Evolutionary conservation across 768 basidiomycete genomes (phyloP), one percentile per base, ranked within the genome.

Genomic region (Suillus subaureus): DNA sequence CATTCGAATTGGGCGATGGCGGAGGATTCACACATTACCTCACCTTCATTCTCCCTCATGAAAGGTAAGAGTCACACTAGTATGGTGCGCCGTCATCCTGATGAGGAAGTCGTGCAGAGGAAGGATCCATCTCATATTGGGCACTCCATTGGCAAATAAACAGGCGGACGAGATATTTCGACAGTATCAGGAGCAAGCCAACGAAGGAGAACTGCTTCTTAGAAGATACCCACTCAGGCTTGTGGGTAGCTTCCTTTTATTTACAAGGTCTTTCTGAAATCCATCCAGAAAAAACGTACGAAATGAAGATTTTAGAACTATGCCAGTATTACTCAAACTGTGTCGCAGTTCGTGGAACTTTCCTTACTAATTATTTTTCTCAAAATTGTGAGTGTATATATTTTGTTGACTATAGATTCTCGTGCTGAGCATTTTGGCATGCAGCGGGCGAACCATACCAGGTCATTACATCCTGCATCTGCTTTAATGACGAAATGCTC

Each of bases 351-450:
- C 86, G 91, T 49, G 92, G 92, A 8, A 74, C 82, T 4, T 76
- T 93, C 4, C 77, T 94, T 58, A 89, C 92, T 6, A 90, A 91
- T 70, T 94, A 94, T 71, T 94, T 94, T 70, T 93, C 92, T 16
- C 92, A 94, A 68, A 94, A 94, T 65, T 86, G 92, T 92, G 72
- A 72, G 87, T 77, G 23, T 61, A 6, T n/a, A 23, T 52, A 6
- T 15, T 47, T 18, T 21, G 8, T 42, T 65, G 5, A 1, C 21
- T n/a, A 28, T 33, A 37, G 13, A 35, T 63, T 61, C 45, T 42
- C 43, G 13, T 21, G 52, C 43, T 57, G 4, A 66, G 39, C 23
- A 58, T 40, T 63, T 40, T 63, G 37, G 65, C 61, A 47, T 62
- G 39, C 67, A 94, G 92, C 90, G 63, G 92, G 92, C 37, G 89